Evolutionary conservation across 1,284 basidiomycete genomes (phyloP), one percentile per base, ranked within the genome.

Genomic region (Boletus albobrunnescens): DNA sequence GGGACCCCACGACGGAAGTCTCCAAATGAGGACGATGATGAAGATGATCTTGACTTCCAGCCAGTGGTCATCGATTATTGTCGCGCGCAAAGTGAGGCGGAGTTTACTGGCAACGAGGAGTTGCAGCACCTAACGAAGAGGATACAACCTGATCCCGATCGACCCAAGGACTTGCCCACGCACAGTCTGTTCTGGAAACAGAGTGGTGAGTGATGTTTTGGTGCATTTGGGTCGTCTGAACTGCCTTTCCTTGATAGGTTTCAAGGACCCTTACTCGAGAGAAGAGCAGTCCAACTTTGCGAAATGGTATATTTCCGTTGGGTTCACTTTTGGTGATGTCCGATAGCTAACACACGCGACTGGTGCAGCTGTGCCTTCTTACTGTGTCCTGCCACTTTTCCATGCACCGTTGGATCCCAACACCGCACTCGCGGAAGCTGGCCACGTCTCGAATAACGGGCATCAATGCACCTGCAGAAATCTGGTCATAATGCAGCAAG

Each of bases 21-120:
- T n/a, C n/a, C n/a, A n/a, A n/a, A n/a, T n/a, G n/a, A n/a, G n/a
- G n/a, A n/a, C n/a, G n/a, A n/a, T n/a, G n/a, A n/a, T n/a, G n/a
- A n/a, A n/a, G n/a, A n/a, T n/a, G n/a, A n/a, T n/a, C n/a, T n/a
- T n/a, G n/a, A n/a, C n/a, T n/a, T n/a, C n/a, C n/a, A n/a, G n/a
- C n/a, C n/a, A n/a, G n/a, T n/a, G n/a, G n/a, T n/a, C n/a, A 64
- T 84, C 27, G 79, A 78, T 52, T 78, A 74, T 50, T 84, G 82
- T 56, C 72, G 77, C 0, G 64, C 73, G 0, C 56, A 61, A 17
- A 54, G 63, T n/a, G 61, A 55, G 5, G 58, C 57, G 0, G 47
- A 55, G 0, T 82, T 79, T 54, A 53, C 52, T 16, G 73, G 65
- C 1, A 57, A 63, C 0, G 54, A 66, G 0, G 78, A 80, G 14